These are phyloP conservation scores for Ustilaginoidea virens DNA, from an alignment of 2,329 filamentous ascomycete species.

Conservation along the genomic window DNA sequence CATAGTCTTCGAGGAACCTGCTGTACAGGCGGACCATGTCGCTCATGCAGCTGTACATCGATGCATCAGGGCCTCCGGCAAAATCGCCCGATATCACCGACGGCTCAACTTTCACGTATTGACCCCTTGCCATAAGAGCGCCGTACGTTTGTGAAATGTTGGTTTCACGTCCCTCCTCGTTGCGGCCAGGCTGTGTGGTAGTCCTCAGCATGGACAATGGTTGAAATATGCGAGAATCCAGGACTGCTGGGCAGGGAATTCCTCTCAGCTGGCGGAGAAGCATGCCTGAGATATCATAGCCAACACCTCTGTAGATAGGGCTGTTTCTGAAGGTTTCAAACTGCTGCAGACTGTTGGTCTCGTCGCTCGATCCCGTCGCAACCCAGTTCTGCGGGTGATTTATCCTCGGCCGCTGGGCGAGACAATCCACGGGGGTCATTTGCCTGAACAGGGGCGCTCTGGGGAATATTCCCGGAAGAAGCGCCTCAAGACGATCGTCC, in stretches of 20 bases:
- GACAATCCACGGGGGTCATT: not conserved
- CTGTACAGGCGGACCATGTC: not conserved
- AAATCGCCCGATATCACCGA: not conserved
- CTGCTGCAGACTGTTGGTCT: not conserved
- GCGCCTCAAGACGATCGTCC: not conserved
- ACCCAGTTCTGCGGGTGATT: no score
- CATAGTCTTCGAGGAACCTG: not conserved
- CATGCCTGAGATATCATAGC: not conserved
- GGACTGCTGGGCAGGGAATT: no score
- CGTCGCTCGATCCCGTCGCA: not conserved
- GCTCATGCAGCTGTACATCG: not conserved
- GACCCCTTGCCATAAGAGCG: not conserved
- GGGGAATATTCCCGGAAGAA: not conserved
- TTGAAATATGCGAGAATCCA: not conserved
- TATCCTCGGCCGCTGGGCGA: not conserved
- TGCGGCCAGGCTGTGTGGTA: not conserved
- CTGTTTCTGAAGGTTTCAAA: not conserved
- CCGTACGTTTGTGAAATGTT: not conserved
- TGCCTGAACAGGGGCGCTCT: no score
- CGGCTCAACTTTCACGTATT: not conserved
- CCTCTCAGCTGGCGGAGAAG: no score
- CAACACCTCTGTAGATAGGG: not conserved
- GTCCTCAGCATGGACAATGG: not conserved
- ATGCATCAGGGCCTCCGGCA: not conserved
- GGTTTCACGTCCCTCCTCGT: no score